Percentiles rank a stretch among this genome's conserved stretches.
phyloP scores from a whole-genome alignment of 2,329 filamentous ascomycete genomes.

The Diaporthe sp. region DNA sequence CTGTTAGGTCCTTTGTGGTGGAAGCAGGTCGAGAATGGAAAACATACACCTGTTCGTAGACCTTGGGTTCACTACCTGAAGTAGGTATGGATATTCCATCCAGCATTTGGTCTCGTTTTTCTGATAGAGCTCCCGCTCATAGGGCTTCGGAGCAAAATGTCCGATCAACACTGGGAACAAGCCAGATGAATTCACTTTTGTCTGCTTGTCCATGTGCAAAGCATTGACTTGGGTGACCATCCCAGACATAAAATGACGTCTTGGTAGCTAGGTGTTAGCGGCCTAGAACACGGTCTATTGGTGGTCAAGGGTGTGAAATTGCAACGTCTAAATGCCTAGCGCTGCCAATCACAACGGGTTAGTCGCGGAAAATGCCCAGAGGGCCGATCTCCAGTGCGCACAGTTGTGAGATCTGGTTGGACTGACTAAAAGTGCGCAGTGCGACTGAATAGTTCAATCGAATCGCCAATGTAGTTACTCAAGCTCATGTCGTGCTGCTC shows the following conservation, averaged over 20 bases:
- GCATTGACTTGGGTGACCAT: neutral
- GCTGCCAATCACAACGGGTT: neutral
- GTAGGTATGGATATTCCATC: neutral
- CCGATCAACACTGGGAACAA: neutral
- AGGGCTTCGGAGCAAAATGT: neutral
- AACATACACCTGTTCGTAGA: neutral
- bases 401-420: neutral
- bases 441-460: neutral
- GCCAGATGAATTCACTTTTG: neutral
- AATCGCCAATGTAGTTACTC: neutral
- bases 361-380: neutral
- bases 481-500: neutral
- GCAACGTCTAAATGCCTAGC: neutral
- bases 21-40: neutral
- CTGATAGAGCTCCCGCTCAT: neutral
- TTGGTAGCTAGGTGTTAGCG: constrained; percentile 5
- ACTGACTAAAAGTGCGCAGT: neutral
- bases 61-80: too few species aligned
- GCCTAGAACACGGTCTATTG: constrained; percentile 28
- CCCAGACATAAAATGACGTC: constrained; percentile 13
- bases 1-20: neutral
- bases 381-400: neutral
- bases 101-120: neutral
- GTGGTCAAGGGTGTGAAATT: constrained; percentile 19
- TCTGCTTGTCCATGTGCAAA: constrained; percentile 1